These are phyloP conservation scores for Aspergillus steynii DNA, from an alignment of 495 filamentous ascomycete genomes.

Conservation along the genomic window DNA sequence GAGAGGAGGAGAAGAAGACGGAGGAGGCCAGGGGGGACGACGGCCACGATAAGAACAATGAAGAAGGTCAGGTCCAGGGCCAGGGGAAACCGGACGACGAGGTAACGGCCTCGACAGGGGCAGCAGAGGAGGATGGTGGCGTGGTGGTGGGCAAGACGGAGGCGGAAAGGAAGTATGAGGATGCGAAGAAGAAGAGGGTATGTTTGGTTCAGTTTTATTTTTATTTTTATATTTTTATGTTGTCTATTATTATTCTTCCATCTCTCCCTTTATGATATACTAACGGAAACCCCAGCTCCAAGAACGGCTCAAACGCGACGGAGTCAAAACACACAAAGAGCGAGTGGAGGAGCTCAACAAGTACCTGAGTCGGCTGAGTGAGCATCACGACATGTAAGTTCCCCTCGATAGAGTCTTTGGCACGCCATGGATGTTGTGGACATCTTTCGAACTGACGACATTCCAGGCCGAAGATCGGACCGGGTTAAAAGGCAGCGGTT, in stretches of 20 bases:
- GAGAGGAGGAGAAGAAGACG: slow-evolving; percentile 15
- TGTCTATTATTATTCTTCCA: slow-evolving; percentile 7
- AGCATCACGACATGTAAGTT: slow-evolving; percentile 93
- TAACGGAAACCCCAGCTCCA: slow-evolving; percentile 29
- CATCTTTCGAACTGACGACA: slow-evolving; percentile 15
- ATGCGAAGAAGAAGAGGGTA: slow-evolving; percentile 77
- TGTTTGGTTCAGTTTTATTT: slow-evolving; percentile 27
- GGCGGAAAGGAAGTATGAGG: slow-evolving; percentile 77
- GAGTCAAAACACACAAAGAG: slow-evolving; percentile 95
- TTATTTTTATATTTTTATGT: slow-evolving; percentile 3
- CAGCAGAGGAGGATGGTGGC: background rate
- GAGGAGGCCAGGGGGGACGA: background rate
- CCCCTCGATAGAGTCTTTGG: background rate
- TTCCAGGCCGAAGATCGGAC: slow-evolving; percentile 69
- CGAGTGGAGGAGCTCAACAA: slow-evolving; percentile 94
- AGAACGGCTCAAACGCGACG: slow-evolving; percentile 78
- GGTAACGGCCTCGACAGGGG: background rate
- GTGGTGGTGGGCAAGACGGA: slow-evolving; percentile 70
- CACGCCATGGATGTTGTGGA: background rate
- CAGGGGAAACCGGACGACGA: background rate
- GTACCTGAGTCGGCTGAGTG: slow-evolving; percentile 85
- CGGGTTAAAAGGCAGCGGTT: slow-evolving; percentile 52
- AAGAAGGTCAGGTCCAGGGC: background rate
- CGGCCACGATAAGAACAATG: background rate
- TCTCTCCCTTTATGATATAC: slow-evolving; percentile 5